Evolutionary conservation across 768 basidiomycete species (phyloP).

Genomic region (Termitomyces sp.): DNA sequence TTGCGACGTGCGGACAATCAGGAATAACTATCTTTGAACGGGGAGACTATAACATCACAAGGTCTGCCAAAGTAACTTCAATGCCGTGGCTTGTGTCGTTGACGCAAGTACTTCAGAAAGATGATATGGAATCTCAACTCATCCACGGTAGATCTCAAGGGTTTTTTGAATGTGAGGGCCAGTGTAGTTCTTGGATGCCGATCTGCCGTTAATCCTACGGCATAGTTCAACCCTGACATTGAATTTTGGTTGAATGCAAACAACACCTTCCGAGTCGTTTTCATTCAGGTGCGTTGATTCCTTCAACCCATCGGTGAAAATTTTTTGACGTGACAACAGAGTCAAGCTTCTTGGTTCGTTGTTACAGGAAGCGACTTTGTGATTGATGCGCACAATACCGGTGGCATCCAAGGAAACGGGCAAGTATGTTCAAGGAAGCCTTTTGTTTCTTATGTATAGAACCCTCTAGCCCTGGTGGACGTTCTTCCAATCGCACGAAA

Average conservation of each 20-base stretch:
- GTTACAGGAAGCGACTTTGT: conserved; percentile 50
- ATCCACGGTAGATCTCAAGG: conserved; percentile 38
- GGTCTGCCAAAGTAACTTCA: conserved; percentile 21
- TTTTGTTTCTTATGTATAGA: not conserved
- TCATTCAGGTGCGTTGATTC: conserved; percentile 44
- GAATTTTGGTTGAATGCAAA: conserved; percentile 49
- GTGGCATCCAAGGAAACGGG: conserved; percentile 56
- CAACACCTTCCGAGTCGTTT: conserved; percentile 56
- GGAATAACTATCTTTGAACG: conserved; percentile 38
- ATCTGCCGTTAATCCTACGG: not conserved
- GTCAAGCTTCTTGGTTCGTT: conserved; percentile 61
- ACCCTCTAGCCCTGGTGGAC: conserved; percentile 47
- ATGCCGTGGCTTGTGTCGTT: not conserved
- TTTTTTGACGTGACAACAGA: conserved; percentile 21
- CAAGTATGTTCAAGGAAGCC: conserved; percentile 25
- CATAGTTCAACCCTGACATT: conserved; percentile 47
- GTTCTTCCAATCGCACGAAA: conserved; percentile 39
- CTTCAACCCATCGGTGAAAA: not conserved
- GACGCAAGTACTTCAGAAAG: conserved; percentile 26
- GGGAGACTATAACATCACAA: conserved; percentile 47
- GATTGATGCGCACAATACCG: conserved; percentile 48
- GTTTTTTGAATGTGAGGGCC: conserved; percentile 35
- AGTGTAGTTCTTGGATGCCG: not conserved
- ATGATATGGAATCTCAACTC: conserved; percentile 47
- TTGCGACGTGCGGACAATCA: conserved; percentile 39